Evolutionary conservation across 768 basidiomycete species (phyloP), one percentile per base, ranked within the genome.

Genomic region (Symmetrospora coprosmae): DNA sequence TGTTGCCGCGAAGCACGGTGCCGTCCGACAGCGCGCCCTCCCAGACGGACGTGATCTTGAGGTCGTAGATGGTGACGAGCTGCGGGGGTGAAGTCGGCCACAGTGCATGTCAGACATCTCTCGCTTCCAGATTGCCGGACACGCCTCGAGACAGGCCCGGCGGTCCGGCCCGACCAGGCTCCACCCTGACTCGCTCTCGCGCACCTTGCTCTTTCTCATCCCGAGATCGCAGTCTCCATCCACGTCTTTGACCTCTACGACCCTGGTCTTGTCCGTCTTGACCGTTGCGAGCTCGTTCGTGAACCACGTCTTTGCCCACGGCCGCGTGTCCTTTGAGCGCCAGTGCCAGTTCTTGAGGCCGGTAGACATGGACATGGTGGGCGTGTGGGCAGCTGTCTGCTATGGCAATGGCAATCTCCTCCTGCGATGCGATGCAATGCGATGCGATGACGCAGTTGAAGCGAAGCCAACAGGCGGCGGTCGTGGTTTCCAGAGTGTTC

Each of bases 331-430:
- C 62, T 65, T 66, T 16, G 58, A 64, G 6, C 62, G 38, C 66
- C 68, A 69, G 58, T 69, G 65, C 65, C 65, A 66, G 51, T 66
- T 60, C 62, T 67, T 67, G 46, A 65, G 47, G 4, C 64, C 64
- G 21, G 48, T 33, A 13, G 50, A 38, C 5, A 66, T 34, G 23
- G 45, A 38, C 14, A 61, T 53, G 35, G 4, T 52, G 30, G 19
- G 19, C 5, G 27, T 43, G 38, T 39, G 19, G 13, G 38, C 13
- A 19, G 13, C 38, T 19, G 38, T n/a, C n/a, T n/a, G n/a, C n/a
- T n/a, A n/a, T n/a, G n/a, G n/a, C n/a, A n/a, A n/a, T n/a, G n/a
- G n/a, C n/a, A n/a, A n/a, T n/a, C n/a, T n/a, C n/a, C n/a, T n/a
- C n/a, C n/a, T n/a, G n/a, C n/a, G n/a, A n/a, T n/a, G n/a, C n/a